A percentile compares a stretch with the other conserved stretches of the same genome.
These are phyloP conservation scores for Paecilomyces dactylethromorphus DNA, from an alignment of 2,329 filamentous ascomycete genomes.

Conservation along the genomic window DNA sequence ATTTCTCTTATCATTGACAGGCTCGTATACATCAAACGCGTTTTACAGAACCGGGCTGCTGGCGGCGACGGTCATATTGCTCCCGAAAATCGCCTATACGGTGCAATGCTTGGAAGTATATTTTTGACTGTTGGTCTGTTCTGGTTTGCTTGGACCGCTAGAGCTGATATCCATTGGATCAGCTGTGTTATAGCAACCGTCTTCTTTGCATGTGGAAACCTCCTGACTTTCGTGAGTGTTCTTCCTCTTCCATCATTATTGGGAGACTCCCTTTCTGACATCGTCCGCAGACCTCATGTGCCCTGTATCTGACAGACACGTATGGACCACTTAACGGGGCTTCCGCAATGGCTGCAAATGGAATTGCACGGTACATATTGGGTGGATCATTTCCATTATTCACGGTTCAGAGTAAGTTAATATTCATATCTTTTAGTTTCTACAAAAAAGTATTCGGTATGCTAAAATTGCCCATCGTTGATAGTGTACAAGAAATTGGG, in stretches of 20 bases:
- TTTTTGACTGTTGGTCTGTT: slow-evolving; percentile 41
- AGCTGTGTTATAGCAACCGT: slow-evolving; percentile 15
- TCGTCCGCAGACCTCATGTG: slow-evolving; percentile 21
- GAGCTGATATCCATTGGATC: slow-evolving; percentile 35
- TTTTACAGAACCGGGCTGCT: background rate
- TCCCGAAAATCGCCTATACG: slow-evolving; percentile 44
- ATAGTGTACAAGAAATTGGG: slow-evolving; percentile 56
- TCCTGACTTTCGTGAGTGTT: slow-evolving; percentile 34
- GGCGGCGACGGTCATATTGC: slow-evolving; percentile 36
- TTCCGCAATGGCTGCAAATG: slow-evolving; percentile 25
- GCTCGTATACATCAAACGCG: slow-evolving; percentile 12
- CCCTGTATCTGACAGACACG: slow-evolving; percentile 20
- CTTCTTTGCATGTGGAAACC: slow-evolving; percentile 19
- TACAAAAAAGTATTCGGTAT: slow-evolving; percentile 1
- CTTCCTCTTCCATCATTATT: slow-evolving; percentile 19
- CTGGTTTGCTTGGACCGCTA: slow-evolving; percentile 44
- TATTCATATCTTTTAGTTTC: background rate
- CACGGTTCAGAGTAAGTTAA: slow-evolving; percentile 17
- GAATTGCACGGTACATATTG: slow-evolving; percentile 23
- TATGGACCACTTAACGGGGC: slow-evolving; percentile 22
- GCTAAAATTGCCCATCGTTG: background rate
- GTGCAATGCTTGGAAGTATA: slow-evolving; percentile 45
- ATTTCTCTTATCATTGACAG: slow-evolving; percentile 14
- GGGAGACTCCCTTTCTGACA: background rate
- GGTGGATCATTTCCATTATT: slow-evolving; percentile 32